Evolutionary conservation across 1,284 basidiomycete genomes (phyloP).

Genomic region (Ceratobasidium sp.): DNA sequence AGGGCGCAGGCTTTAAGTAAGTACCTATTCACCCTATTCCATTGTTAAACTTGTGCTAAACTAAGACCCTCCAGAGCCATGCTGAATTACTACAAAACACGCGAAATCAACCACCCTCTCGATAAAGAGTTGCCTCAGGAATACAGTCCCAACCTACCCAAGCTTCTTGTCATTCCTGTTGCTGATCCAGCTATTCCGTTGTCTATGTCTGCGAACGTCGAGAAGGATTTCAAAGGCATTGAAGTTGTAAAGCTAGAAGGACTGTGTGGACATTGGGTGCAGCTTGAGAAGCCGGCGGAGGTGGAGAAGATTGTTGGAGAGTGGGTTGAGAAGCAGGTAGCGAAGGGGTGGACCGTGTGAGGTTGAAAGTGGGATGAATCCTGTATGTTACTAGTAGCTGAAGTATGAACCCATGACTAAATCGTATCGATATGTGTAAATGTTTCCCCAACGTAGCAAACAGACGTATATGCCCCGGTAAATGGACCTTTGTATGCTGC

Average conservation of each 20-base stretch:
- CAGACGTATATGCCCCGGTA: too few species aligned
- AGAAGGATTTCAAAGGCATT: slow-evolving; percentile 9
- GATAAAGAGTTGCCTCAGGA: slow-evolving; percentile 36
- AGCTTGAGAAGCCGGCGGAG: slow-evolving; percentile 28
- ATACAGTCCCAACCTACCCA: slow-evolving; percentile 32
- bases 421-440: too few species aligned
- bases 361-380: too few species aligned
- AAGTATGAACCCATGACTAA: too few species aligned
- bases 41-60: background rate
- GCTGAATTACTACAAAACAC: slow-evolving; percentile 32
- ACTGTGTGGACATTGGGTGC: slow-evolving; percentile 37
- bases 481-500: too few species aligned
- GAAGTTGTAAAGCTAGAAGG: slow-evolving; percentile 35
- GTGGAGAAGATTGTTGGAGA: slow-evolving; percentile 36
- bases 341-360: slow-evolving; percentile 11
- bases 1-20: slow-evolving; percentile 27
- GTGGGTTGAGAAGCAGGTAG: slow-evolving; percentile 29
- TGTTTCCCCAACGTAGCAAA: too few species aligned
- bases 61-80: slow-evolving; percentile 9
- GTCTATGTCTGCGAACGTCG: background rate
- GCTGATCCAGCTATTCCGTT: slow-evolving; percentile 19
- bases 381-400: slow-evolving; percentile 8
- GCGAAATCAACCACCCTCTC: slow-evolving; percentile 22
- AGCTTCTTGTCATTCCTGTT: slow-evolving; percentile 26
- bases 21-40: background rate